Evolutionary conservation across 306 rosid genomes (phyloP), one percentile per base, ranked within the genome.

Genomic region (Ammopiptanthus mongolicus): DNA sequence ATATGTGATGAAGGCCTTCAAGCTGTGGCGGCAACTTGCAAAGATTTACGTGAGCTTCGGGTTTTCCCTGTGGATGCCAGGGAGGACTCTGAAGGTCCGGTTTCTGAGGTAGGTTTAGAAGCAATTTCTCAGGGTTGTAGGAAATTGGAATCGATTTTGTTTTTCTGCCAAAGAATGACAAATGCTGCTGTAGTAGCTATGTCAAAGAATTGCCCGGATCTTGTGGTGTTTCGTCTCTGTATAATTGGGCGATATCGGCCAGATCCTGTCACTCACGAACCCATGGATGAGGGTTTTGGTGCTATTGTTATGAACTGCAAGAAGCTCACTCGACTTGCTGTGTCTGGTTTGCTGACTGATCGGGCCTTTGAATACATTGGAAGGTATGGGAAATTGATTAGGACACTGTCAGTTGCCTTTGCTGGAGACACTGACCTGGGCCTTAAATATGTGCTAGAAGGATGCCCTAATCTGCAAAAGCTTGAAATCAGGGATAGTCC

Each of bases 281-380:
- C 98, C 62, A 93, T 93, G 98, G 98, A 93, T 61, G 89, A 89
- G 81, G 98, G 98, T 67, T 93, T 93, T 55, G 96, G 98, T 37
- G 98, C 96, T 65, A 93, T 93, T 61, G 98, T 93, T 53, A 90
- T 52, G 90, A 93, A 93, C 81, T 93, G 98, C 84, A 93, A 88
- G 91, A 90, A 90, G 89, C 93, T 93, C 51, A 93, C 98, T 19
- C 89, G 98, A 23, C 98, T 93, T 28, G 96, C 96, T 37, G 81
- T 84, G 15, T 93, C 98, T 60, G 98, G 98, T 63, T 79, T 93
- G 79, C 85, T 93, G 65, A 93, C 96, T 11, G 96, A 93, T 75
- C 87, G 62, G 29, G 95, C 89, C 57, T 93, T 93, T 66, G 67
- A 71, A 66, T 90, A 88, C 59, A 86, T 93, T 7, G 98, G 98